Evolutionary conservation across 495 filamentous ascomycete species (phyloP).

Genomic region (Talaromyces ruber): DNA sequence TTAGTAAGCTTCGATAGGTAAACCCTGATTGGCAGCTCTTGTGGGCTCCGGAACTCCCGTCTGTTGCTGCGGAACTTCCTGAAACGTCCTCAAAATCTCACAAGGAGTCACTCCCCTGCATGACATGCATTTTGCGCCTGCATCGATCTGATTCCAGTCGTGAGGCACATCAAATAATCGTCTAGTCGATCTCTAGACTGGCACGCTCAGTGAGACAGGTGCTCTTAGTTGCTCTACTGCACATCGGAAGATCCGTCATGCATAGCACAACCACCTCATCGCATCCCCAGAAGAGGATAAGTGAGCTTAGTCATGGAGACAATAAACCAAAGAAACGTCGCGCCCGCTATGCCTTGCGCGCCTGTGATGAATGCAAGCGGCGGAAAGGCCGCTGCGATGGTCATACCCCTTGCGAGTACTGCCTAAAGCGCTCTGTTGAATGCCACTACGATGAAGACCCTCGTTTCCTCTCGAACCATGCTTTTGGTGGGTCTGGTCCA

Average conservation of each 20-base stretch:
- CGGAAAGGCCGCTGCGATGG: background rate
- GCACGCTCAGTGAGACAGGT: background rate
- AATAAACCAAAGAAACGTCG: background rate
- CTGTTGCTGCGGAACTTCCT: background rate
- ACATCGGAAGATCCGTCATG: background rate
- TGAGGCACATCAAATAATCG: background rate
- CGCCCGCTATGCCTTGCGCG: background rate
- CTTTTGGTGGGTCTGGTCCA: background rate
- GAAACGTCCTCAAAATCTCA: background rate
- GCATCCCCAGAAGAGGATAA: background rate
- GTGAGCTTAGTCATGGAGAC: background rate
- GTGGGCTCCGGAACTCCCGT: background rate
- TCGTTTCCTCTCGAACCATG: background rate
- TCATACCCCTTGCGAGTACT: background rate
- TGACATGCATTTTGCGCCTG: background rate
- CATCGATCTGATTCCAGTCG: background rate
- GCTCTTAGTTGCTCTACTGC: conserved; percentile 11
- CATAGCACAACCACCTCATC: background rate
- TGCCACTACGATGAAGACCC: background rate
- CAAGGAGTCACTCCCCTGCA: background rate
- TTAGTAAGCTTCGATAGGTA: no score
- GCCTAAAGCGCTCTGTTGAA: background rate
- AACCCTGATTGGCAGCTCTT: no score
- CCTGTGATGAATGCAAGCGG: background rate
- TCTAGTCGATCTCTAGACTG: background rate